phyloP scores from a whole-genome alignment of 2,329 filamentous ascomycete species.

The Acephala macrosclerotiorum region DNA sequence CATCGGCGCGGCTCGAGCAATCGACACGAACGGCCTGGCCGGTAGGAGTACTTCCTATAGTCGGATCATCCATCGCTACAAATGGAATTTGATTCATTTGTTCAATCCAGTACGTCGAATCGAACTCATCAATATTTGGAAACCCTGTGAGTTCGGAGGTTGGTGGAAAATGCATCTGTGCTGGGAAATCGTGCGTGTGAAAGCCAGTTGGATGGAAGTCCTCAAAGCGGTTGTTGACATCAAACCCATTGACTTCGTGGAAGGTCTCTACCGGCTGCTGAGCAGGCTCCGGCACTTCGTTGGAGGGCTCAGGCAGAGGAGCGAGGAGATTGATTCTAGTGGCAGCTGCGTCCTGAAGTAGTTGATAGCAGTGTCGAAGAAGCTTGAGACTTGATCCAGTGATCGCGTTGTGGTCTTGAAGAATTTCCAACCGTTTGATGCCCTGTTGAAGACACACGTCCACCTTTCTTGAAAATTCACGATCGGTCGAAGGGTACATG shows the following conservation, averaged over 20 bases:
- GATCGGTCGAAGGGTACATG: conserved; percentile 12
- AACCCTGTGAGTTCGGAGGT: not conserved
- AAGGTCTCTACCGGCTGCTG: not conserved
- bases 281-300: not conserved
- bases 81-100: conserved; percentile 4
- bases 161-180: not conserved
- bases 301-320: not conserved
- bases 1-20: no score
- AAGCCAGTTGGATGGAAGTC: not conserved
- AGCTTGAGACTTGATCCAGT: conserved; percentile 6
- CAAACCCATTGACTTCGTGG: not conserved
- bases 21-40: no score
- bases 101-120: not conserved
- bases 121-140: conserved; percentile 1
- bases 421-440: conserved; percentile 6
- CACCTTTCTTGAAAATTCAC: not conserved
- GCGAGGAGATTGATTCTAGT: not conserved
- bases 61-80: not conserved
- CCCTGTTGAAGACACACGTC: conserved; percentile 4
- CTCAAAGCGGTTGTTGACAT: not conserved
- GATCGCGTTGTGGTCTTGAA: conserved; percentile 5
- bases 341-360: not conserved
- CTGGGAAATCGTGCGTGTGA: not conserved
- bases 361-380: conserved; percentile 8
- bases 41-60: no score